Percentiles rank a stretch among this genome's conserved stretches.
phyloP scores from a whole-genome alignment of 192 early-diverging fungal species.

The Rhizoclosmatium sp. region DNA sequence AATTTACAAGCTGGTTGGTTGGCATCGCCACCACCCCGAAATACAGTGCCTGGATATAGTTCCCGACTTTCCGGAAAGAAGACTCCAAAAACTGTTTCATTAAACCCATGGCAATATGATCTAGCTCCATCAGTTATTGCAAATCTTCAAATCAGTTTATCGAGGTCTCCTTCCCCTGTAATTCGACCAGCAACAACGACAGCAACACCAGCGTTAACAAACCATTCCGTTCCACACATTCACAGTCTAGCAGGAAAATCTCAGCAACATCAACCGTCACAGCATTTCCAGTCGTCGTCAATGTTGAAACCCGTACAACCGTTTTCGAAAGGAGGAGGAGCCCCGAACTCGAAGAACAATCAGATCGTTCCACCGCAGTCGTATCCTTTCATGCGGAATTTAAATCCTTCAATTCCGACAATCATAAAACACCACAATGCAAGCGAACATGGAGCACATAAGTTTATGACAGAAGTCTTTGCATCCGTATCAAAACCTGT shows the following conservation, averaged over 20 bases:
- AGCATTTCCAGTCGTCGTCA: background rate
- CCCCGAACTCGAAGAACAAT: background rate
- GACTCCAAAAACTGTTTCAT: background rate
- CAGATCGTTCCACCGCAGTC: constrained; percentile 9
- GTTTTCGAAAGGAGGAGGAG: background rate
- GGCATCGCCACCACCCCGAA: background rate
- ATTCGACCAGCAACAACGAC: background rate
- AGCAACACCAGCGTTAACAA: background rate
- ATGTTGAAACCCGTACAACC: constrained; percentile 6
- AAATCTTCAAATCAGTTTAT: constrained; percentile 3
- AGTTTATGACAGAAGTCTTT: constrained; percentile 16
- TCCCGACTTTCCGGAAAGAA: background rate
- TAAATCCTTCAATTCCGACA: constrained; percentile 23
- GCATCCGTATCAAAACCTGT: background rate
- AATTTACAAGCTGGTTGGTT: background rate
- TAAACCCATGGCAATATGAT: constrained; percentile 13
- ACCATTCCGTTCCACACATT: background rate
- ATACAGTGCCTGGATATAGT: background rate
- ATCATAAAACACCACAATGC: constrained; percentile 15
- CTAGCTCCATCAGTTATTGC: constrained; percentile 14
- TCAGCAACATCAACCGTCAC: background rate
- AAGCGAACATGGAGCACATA: constrained; percentile 1
- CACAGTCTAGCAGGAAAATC: background rate
- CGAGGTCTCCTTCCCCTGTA: background rate
- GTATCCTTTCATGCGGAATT: constrained; percentile 30